Percentiles rank a stretch among this genome's conserved stretches.
phyloP scores from a whole-genome alignment of 169 alveolate genomes.

The Cryptosporidium ubiquitum region DNA sequence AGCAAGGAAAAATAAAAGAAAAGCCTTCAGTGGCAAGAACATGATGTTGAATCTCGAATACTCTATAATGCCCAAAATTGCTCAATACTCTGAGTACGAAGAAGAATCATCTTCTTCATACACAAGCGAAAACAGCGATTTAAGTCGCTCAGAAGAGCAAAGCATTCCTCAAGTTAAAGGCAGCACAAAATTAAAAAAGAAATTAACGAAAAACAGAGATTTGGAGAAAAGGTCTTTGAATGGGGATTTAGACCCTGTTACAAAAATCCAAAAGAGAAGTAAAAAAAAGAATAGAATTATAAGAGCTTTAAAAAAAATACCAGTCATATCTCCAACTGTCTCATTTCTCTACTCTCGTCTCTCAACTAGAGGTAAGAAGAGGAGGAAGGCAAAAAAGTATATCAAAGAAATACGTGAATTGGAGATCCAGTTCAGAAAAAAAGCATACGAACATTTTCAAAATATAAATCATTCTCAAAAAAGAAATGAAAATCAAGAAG shows the following conservation, averaged over 20 bases:
- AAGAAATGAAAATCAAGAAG: background rate
- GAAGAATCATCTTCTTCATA: background rate
- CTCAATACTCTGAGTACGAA: background rate
- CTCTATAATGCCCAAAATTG: constrained; percentile 6
- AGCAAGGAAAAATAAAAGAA: background rate
- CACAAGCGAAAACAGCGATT: background rate
- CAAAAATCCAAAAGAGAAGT: background rate
- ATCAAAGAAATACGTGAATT: background rate
- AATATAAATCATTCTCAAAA: background rate
- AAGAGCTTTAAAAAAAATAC: constrained; percentile 11
- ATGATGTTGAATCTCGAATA: background rate
- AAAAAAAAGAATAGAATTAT: background rate
- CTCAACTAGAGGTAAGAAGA: constrained; percentile 36
- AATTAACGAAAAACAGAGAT: background rate
- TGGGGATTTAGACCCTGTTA: constrained; percentile 37
- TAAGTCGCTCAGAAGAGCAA: background rate
- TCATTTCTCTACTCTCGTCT: constrained; percentile 19
- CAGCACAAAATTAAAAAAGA: background rate
- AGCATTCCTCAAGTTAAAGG: background rate
- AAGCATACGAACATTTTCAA: constrained; percentile 21
- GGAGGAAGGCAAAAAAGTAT: constrained; percentile 15
- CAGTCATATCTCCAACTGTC: constrained; percentile 12
- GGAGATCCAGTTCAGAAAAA: constrained; percentile 48
- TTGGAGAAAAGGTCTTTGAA: background rate
- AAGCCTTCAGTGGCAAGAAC: background rate